These are phyloP conservation scores for Schizopora paradoxa DNA, from an alignment of 1,284 basidiomycete genomes.

Conservation along the genomic window DNA sequence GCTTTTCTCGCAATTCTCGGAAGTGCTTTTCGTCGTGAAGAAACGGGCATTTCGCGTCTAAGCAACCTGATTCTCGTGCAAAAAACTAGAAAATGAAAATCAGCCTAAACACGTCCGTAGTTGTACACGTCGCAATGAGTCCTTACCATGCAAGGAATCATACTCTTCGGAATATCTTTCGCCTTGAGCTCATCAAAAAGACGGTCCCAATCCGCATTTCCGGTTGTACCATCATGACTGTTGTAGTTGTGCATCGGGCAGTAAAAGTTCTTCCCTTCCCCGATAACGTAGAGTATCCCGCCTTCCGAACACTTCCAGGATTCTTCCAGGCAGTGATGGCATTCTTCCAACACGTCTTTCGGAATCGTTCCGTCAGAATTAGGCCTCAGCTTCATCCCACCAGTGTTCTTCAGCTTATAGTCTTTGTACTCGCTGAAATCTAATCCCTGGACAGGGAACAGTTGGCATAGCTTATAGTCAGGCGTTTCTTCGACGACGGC, in stretches of 20 bases:
- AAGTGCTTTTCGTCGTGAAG: constrained; percentile 10
- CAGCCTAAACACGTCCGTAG: background rate
- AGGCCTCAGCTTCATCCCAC: constrained; percentile 22
- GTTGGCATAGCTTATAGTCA: background rate
- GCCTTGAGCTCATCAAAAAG: constrained; percentile 20
- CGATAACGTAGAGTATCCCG: constrained; percentile 20
- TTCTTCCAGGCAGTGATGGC: constrained; percentile 10
- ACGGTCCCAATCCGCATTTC: constrained; percentile 21
- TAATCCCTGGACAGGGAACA: background rate
- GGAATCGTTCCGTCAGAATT: constrained; percentile 22
- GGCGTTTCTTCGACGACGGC: background rate
- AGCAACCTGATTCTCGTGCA: constrained; percentile 23
- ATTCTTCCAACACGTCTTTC: constrained; percentile 21
- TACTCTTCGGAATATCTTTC: constrained; percentile 14
- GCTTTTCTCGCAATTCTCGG: background rate
- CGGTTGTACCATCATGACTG: constrained; percentile 20
- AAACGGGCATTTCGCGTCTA: constrained; percentile 18
- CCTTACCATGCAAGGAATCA: constrained; percentile 25
- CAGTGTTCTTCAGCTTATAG: background rate
- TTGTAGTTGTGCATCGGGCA: constrained; percentile 25
- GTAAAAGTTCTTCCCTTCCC: constrained; percentile 19
- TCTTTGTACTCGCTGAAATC: constrained; percentile 5
- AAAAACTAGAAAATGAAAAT: background rate
- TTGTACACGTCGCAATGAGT: background rate
- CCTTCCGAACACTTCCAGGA: constrained; percentile 23